Conservation (phyloP, 805 yeast species). For the Maudiozyma serrabonitensis region DNA sequence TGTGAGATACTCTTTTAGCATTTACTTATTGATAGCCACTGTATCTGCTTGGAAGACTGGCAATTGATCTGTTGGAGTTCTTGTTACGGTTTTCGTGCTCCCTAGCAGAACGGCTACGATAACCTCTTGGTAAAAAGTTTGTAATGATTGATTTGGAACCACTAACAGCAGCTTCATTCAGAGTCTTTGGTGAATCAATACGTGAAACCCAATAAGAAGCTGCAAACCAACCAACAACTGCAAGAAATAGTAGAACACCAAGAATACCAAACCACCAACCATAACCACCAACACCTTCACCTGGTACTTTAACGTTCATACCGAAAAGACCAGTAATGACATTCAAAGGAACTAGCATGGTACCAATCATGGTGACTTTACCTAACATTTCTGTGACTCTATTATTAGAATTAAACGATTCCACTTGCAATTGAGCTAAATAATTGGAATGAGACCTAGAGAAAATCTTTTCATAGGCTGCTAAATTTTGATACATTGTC, state of each 20-base stretch:
- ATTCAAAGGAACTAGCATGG: constrained; percentile 82
- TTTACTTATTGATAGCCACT: constrained; percentile 10
- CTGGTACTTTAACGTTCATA: constrained; percentile 90
- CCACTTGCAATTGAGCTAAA: constrained; percentile 88
- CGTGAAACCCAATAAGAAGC: constrained; percentile 35
- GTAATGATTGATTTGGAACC: constrained; percentile 30
- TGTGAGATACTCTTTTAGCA: too few relatives aligned
- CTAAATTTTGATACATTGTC: constrained; percentile 86
- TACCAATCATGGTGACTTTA: constrained; percentile 83
- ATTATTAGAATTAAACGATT: constrained; percentile 77
- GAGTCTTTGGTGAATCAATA: constrained; percentile 23
- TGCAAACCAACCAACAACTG: constrained; percentile 30
- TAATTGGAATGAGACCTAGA: constrained; percentile 87
- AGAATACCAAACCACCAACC: constrained; percentile 66
- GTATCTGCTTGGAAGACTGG: constrained; percentile 15
- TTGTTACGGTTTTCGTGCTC: background rate
- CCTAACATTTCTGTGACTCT: constrained; percentile 80
- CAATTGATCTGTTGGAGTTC: constrained; percentile 9
- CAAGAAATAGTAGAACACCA: constrained; percentile 39
- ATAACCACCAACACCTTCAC: constrained; percentile 34
- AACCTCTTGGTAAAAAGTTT: constrained; percentile 11
- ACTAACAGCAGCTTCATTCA: constrained; percentile 27
- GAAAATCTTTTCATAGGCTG: constrained; percentile 87
- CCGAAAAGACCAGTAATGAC: constrained; percentile 88
- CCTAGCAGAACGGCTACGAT: background rate